Conservation (phyloP, 495 filamentous ascomycete species). For the Cryomyces minteri region DNA sequence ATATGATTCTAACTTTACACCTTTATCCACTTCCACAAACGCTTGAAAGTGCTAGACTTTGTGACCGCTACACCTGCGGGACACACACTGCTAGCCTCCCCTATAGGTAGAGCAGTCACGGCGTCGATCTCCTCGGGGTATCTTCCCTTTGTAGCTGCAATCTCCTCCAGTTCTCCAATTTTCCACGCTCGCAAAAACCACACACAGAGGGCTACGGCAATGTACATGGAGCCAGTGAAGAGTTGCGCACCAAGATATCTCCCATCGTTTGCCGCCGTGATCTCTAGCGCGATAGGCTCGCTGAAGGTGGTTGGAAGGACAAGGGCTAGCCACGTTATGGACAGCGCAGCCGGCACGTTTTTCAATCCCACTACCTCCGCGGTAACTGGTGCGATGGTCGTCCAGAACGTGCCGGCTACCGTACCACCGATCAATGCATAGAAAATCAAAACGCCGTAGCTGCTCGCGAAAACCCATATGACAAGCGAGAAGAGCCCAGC, state of each 20-base stretch:
- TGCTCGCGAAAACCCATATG: conserved; percentile 51
- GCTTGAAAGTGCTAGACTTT: no score
- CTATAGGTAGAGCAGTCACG: no score
- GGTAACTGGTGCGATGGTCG: conserved; percentile 50
- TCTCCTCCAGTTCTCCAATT: conserved; percentile 30
- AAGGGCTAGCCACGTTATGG: conserved; percentile 59
- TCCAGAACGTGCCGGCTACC: conserved; percentile 60
- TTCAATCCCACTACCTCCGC: conserved; percentile 62
- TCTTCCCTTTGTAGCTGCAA: not conserved
- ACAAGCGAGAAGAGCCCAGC: conserved; percentile 41
- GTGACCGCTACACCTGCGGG: no score
- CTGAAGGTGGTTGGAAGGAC: conserved; percentile 49
- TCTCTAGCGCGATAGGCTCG: conserved; percentile 55
- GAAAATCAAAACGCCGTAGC: conserved; percentile 46
- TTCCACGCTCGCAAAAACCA: conserved; percentile 40
- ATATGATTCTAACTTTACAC: no score
- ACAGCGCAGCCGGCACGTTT: conserved; percentile 51
- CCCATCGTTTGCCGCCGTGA: conserved; percentile 28
- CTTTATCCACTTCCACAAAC: no score
- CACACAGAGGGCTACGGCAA: conserved; percentile 36
- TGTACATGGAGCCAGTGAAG: conserved; percentile 47
- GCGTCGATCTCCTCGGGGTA: no score
- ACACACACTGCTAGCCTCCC: no score
- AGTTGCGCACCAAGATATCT: conserved; percentile 44
- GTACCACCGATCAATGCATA: conserved; percentile 52